Conservation (phyloP, 257 asterid genomes). For the Rauvolfia tetraphylla region DNA sequence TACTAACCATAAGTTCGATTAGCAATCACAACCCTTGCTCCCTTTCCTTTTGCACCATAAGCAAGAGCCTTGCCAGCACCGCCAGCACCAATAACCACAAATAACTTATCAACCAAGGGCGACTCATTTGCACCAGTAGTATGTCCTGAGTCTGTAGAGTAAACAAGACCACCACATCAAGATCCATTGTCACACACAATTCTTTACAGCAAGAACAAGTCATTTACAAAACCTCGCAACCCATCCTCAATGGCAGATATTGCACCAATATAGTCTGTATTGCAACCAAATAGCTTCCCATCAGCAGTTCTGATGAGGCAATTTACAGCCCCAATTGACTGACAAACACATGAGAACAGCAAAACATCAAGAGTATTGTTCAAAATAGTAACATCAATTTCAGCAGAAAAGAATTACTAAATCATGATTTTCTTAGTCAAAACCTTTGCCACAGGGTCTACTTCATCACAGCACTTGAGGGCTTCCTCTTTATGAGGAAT, state of each 20-base stretch:
- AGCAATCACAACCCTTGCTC: conserved; percentile 86
- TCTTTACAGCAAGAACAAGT: conserved; percentile 15
- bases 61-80: conserved; percentile 99
- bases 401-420: neutral
- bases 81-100: conserved; percentile 93
- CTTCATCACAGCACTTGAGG: conserved; percentile 65
- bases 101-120: conserved; percentile 75
- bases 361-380: conserved; percentile 10
- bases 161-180: conserved; percentile 10
- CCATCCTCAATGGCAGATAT: conserved; percentile 84
- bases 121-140: conserved; percentile 35
- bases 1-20: conserved; percentile 90
- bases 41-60: conserved; percentile 93
- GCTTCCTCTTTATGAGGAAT: conserved; percentile 95
- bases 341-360: conserved; percentile 22
- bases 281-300: conserved; percentile 89
- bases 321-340: conserved; percentile 95
- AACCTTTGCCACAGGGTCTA: conserved; percentile 94
- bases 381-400: neutral
- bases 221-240: conserved; percentile 56
- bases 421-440: conserved; percentile 8
- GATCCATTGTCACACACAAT: conserved; percentile 11
- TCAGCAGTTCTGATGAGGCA: conserved; percentile 59
- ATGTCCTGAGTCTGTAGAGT: conserved; percentile 37
- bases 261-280: conserved; percentile 94